Base-by-base conservation (phyloP, 768 basidiomycete genomes). In the Hygrocybe punicea region DNA sequence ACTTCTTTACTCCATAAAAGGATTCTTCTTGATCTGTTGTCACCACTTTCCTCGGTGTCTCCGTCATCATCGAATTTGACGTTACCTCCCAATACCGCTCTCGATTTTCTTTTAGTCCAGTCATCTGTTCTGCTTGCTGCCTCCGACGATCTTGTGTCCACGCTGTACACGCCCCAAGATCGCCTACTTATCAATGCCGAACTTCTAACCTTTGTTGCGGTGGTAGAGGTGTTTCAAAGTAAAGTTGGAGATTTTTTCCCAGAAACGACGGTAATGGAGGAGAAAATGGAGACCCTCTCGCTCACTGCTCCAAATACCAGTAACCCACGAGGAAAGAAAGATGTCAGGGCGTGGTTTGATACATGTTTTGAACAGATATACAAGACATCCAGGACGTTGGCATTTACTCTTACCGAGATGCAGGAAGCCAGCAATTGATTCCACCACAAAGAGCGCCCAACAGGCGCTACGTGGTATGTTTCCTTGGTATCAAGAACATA, bases 71-170 rank as follows among this genome's bases (percentile, higher is more conserved):
- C 54, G 33, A 50, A 51, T 51, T 9, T 56, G 61, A 62, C 74
- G 5, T 14, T 44, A 67, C 1, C 61, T 67, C 17, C 50, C 64
- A 56, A 63, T 64, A 45, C 21, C 49, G 19, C 51, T 62, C n/a
- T 87, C n/a, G 86, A 88, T 63, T 53, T 63, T 19, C 73, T 91
- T 5, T 76, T 80, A 14, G 37, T 65, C 2, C 72, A 72, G 8
- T 90, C 87, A 2, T 73, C 79, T 29, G 63, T 69, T 6, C 74
- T 89, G 19, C 74, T 86, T 16, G 66, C 77, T 48, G 76, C 80
- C 3, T 76, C 81, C 4, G 89, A 91, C 65, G 86, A 91, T 39
- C 72, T 90, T 53, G 78, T 86, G 19, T 77, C 85, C n/a, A 71
- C 84, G 2, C 71, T 88, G 39, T 87, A 91, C 65, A 59, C 80